Evolutionary conservation across 1,284 basidiomycete genomes (phyloP).

Genomic region (Ustilago xerochloae): DNA sequence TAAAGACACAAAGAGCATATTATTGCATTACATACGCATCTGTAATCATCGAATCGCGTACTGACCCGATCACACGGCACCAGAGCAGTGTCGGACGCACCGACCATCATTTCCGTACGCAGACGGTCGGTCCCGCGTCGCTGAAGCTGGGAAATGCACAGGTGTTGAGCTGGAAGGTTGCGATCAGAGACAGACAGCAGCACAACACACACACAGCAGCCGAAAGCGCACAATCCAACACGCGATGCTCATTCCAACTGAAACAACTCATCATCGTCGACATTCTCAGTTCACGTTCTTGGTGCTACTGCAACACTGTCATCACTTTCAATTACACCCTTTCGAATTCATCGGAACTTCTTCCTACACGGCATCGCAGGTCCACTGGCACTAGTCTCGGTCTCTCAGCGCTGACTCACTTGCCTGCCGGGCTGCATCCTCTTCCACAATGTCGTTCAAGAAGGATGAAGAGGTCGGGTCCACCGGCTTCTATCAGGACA

Average conservation of each 20-base stretch:
- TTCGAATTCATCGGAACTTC: not conserved
- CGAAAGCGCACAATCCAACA: conserved; percentile 6
- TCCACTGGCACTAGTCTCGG: conserved; percentile 2
- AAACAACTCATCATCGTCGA: conserved; percentile 2
- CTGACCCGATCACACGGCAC: conserved; percentile 28
- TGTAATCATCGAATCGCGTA: conserved; percentile 8
- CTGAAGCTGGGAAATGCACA: conserved; percentile 5
- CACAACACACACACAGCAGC: conserved; percentile 7
- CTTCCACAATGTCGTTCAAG: conserved; percentile 64
- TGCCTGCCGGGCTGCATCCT: conserved; percentile 16
- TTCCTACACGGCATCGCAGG: conserved; percentile 8
- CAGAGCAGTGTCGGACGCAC: conserved; percentile 27
- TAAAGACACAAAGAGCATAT: not conserved
- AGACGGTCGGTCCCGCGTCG: conserved; percentile 15
- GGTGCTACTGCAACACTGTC: not conserved
- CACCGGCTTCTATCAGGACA: conserved; percentile 67
- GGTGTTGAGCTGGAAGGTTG: conserved; percentile 46
- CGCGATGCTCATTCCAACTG: conserved; percentile 14
- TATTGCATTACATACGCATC: conserved; percentile 11
- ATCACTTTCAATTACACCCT: conserved; percentile 1
- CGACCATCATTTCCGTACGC: conserved; percentile 20
- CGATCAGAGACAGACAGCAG: not conserved
- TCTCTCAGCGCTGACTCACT: not conserved
- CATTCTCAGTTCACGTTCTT: too few species aligned
- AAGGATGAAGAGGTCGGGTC: conserved; percentile 66